Evolutionary conservation across 202 grass and related monocot species (phyloP), one percentile per base, ranked within the genome.

Genomic region (Cymbopogon flexuosus): DNA sequence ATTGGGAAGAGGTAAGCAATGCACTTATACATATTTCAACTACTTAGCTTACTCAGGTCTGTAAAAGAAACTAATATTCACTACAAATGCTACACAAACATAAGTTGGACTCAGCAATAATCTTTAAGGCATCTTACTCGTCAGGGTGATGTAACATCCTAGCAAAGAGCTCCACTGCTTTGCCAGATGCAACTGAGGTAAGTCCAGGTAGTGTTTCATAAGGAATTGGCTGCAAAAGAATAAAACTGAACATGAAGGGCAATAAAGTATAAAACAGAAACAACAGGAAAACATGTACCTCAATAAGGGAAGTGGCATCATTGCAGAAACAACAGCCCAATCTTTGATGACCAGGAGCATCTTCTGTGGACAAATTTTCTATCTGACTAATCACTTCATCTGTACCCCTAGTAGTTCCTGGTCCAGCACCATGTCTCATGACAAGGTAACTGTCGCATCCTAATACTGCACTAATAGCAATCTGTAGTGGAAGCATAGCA

Each of bases 311-410:
- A 86, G 88, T 68, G 64, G 77, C 39, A 81, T 91, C 86, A 62
- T 62, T 89, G 81, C 95, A 97, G 86, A 97, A 97, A 88, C 86
- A 97, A 76, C 95, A 97, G 47, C 92, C 88, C 75, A 97, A 85
- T 79, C 95, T 91, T 60, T 85, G 87, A 62, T 33, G 41, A 33
- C 62, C 43, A 35, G 57, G 43, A 71, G 65, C 65, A 72, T 85
- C 78, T 85, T 81, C 49, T 21, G 72, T 77, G 37, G 72, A 81
- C 67, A 85, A 72, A 66, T 66, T 85, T 75, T 89, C 70, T 64
- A 31, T 78, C 63, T 46, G 57, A 76, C 67, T 49, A 75, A 52
- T 68, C 31, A 65, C 42, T 72, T 85, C 68, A 84, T 76, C 65
- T 39, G 68, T 76, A 77, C 9, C 71, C 62, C 80, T 73, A 73